phyloP scores from a whole-genome alignment of 257 asterid species.

The Nicotiana tomentosiformis region DNA sequence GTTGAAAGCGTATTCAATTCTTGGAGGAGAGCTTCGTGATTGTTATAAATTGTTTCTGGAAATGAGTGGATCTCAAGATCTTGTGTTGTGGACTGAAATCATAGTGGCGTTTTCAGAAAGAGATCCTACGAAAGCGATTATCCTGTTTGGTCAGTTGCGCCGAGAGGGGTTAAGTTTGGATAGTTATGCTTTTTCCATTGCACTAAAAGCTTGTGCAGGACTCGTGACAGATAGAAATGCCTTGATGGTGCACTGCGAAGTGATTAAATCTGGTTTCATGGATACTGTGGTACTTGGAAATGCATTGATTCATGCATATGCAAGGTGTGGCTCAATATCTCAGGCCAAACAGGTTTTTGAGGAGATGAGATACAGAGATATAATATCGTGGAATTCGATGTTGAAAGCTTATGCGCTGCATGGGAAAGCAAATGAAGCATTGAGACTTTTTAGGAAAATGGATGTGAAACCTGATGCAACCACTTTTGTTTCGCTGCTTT shows the following conservation, averaged over 20 bases:
- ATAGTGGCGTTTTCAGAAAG: conserved; percentile 53
- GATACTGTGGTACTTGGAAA: conserved; percentile 43
- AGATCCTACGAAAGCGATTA: conserved; percentile 47
- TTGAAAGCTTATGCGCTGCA: conserved; percentile 78
- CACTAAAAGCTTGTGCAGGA: conserved; percentile 75
- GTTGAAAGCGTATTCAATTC: conserved; percentile 56
- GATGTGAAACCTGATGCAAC: conserved; percentile 54
- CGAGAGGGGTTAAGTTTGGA: conserved; percentile 41
- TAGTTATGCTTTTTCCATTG: conserved; percentile 45
- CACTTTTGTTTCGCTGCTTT: conserved; percentile 69
- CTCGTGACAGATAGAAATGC: conserved; percentile 53
- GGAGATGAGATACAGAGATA: conserved; percentile 48
- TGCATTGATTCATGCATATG: conserved; percentile 71
- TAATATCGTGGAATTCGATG: conserved; percentile 73
- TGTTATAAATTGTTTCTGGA: conserved; percentile 53
- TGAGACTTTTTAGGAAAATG: conserved; percentile 45
- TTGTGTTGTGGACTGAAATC: conserved; percentile 73
- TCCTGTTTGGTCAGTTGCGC: conserved; percentile 53
- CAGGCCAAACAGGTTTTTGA: conserved; percentile 48
- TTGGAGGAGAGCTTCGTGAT: conserved; percentile 40
- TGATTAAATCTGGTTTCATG: conserved; percentile 39
- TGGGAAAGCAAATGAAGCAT: conserved; percentile 56
- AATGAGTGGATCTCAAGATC: conserved; percentile 38
- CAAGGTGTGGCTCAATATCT: conserved; percentile 64
- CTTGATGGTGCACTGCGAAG: conserved; percentile 55